Evolutionary conservation across 768 basidiomycete species (phyloP).

Genomic region (Leccinum pellstonianum): DNA sequence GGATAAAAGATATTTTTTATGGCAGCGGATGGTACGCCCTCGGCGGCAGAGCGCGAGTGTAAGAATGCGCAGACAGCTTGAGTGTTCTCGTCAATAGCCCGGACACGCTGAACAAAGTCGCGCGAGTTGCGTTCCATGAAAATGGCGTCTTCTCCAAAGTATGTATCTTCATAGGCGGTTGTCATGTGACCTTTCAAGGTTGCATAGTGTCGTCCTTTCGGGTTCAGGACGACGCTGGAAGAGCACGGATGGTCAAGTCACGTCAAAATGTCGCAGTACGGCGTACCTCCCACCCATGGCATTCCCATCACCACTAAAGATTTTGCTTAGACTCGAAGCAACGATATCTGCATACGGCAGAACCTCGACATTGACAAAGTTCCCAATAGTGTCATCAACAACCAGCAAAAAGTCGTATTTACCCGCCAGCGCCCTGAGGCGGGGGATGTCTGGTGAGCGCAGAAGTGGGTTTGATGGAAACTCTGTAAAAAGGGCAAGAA

Average conservation of each 20-base stretch:
- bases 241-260: not conserved
- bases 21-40: slow-evolving; percentile 38
- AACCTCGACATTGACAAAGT: slow-evolving; percentile 90
- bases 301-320: slow-evolving; percentile 93
- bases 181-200: slow-evolving; percentile 60
- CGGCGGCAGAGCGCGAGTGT: slow-evolving; percentile 51
- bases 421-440: slow-evolving; percentile 78
- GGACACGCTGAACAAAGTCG: slow-evolving; percentile 77
- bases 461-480: slow-evolving; percentile 96
- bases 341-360: slow-evolving; percentile 85
- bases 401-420: slow-evolving; percentile 85
- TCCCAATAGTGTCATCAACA: slow-evolving; percentile 93
- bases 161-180: slow-evolving; percentile 74
- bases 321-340: slow-evolving; percentile 88
- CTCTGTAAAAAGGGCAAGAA: slow-evolving; percentile 85
- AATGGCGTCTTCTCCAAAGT: slow-evolving; percentile 89
- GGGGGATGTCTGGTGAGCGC: slow-evolving; percentile 74
- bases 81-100: slow-evolving; percentile 76
- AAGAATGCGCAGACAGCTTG: slow-evolving; percentile 82
- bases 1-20: slow-evolving; percentile 91
- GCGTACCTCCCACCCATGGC: slow-evolving; percentile 96
- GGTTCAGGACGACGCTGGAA: slow-evolving; percentile 83
- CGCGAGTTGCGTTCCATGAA: slow-evolving; percentile 99
- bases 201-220: slow-evolving; percentile 65
- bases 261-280: not conserved